Evolutionary conservation across 2,329 filamentous ascomycete genomes (phyloP).

Genomic region (Alternaria dauci): DNA sequence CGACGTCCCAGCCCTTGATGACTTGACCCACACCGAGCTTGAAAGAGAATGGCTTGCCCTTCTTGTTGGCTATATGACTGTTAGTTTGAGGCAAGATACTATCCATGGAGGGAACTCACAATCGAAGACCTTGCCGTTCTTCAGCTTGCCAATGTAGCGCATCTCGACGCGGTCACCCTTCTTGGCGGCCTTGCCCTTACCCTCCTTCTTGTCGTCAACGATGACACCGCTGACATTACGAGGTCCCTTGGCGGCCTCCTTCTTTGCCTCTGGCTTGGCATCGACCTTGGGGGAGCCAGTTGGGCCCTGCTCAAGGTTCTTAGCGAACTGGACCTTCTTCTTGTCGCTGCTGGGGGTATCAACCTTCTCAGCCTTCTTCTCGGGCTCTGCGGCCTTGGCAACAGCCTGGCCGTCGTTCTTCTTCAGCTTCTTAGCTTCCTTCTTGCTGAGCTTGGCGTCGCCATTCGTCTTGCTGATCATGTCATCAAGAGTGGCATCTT

Average conservation of each 20-base stretch:
- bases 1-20: constrained; percentile 99
- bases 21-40: constrained; percentile 94
- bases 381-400: constrained; percentile 60
- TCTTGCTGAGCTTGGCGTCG: constrained; percentile 86
- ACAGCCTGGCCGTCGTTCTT: constrained; percentile 96
- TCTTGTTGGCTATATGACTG: constrained; percentile 85
- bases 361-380: constrained; percentile 61
- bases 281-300: constrained; percentile 65
- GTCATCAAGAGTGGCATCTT: constrained; percentile 74
- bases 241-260: constrained; percentile 63
- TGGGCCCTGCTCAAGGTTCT: constrained; percentile 97
- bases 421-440: constrained; percentile 97
- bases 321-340: constrained; percentile 99
- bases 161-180: constrained; percentile 89
- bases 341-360: constrained; percentile 59
- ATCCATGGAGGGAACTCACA: constrained; percentile 62
- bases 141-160: constrained; percentile 96
- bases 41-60: constrained; percentile 96
- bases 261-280: constrained; percentile 57
- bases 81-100: constrained; percentile 27
- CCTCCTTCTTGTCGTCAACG: constrained; percentile 93
- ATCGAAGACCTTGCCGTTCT: constrained; percentile 95
- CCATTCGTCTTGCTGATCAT: constrained; percentile 79
- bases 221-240: constrained; percentile 89
- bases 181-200: constrained; percentile 85